phyloP scores from a whole-genome alignment of 2,329 filamentous ascomycete species.

The Sclerotiophoma versabilis region DNA sequence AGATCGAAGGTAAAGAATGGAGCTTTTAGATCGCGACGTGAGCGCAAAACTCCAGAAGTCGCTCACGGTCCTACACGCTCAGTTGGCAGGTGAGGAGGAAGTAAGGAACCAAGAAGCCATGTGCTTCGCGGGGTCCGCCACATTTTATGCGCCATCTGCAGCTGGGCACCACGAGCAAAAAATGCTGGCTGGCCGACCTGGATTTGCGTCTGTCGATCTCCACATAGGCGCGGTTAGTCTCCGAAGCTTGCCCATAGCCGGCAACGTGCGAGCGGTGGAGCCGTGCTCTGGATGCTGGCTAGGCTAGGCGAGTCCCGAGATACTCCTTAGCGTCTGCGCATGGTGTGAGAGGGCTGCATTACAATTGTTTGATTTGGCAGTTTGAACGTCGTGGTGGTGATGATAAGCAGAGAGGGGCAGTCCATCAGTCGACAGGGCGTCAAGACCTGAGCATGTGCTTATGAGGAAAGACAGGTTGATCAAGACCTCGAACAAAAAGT shows the following conservation, averaged over 20 bases:
- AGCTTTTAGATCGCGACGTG: constrained; percentile 47
- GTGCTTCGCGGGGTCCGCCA: constrained; percentile 25
- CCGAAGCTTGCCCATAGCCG: constrained; percentile 24
- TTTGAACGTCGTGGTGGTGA: neutral
- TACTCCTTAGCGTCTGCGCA: constrained; percentile 29
- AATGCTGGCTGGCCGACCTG: constrained; percentile 29
- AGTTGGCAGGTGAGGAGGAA: constrained; percentile 13
- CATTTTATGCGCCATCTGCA: constrained; percentile 29
- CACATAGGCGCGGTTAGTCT: constrained; percentile 29
- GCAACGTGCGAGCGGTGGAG: constrained; percentile 17
- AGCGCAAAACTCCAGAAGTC: constrained; percentile 55
- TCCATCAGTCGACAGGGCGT: neutral
- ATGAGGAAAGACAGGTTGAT: neutral
- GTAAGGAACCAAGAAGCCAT: constrained; percentile 1
- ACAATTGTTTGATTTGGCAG: constrained; percentile 1
- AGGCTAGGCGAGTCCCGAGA: constrained; percentile 34
- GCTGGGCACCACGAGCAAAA: constrained; percentile 24
- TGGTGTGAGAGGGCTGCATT: constrained; percentile 7
- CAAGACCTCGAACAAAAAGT: neutral
- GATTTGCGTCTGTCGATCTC: constrained; percentile 32
- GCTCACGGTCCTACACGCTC: constrained; percentile 38
- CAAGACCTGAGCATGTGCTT: neutral
- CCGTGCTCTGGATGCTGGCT: constrained; percentile 26
- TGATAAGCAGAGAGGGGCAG: neutral
- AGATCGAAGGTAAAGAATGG: constrained; percentile 20